Base-by-base conservation (phyloP, 169 alveolate species). In the Pseudocohnilembus persalinus region DNA sequence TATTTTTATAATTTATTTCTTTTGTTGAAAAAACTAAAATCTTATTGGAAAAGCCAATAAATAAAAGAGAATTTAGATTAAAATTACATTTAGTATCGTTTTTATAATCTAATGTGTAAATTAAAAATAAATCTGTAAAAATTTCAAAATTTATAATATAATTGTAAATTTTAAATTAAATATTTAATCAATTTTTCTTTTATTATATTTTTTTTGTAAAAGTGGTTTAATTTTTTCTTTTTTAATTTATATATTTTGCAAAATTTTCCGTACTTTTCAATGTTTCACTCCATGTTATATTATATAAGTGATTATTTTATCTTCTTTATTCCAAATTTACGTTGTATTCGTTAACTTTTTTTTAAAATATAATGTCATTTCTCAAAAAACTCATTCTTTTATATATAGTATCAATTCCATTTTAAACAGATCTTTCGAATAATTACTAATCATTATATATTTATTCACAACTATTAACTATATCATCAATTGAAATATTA, bases 191-290 rank as follows among this genome's bases (percentile, higher is more conserved):
- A 49, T 20, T 20, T 49, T 49, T 49, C 20, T 49, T 20, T 49
- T 49, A 20, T 20, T 49, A 49, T 49, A 49, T 49, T 4, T 49
- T 49, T 49, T 49, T n/a, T n/a, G n/a, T n/a, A n/a, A n/a, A n/a
- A n/a, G n/a, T n/a, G n/a, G n/a, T n/a, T 77, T 77, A 33, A 73
- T 79, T 85, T 63, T 75, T 85, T 27, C 82, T 73, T 65, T 85
- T 85, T 29, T 86, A 75, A 33, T 86, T 81, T n/a, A 86, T 29
- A 81, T 86, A 86, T 65, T 86, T 86, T 30, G 87, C 90, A 74
- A 86, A 86, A 86, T 86, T 78, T 80, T 86, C 64, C 31, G 73
- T 86, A 0, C 87, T 72, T 30, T 82, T 75, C 26, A 86, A 65
- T 6, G 87, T 80, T 33, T 86, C 86, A 74, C 87, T 86, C 90